Base-by-base conservation (phyloP, 2,329 filamentous ascomycete species). In the Xylaria sp. region DNA sequence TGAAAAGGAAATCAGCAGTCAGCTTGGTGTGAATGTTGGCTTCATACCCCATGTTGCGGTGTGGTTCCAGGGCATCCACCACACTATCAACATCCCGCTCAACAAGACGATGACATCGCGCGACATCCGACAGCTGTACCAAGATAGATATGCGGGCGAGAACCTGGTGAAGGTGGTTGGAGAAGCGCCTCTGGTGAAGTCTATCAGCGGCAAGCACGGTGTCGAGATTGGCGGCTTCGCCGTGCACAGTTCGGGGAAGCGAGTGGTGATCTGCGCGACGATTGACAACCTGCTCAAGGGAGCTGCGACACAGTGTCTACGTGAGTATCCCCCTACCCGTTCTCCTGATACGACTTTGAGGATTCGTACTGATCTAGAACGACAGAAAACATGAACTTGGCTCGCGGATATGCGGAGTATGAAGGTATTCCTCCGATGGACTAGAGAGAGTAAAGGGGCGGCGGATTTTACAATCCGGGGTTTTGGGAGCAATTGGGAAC, bases 271-370 rank as follows among this genome's bases (percentile, higher is more conserved):
- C 59, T 95, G 92, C 69, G 90, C 89, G 17, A 96, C 90, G 2
- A 96, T 97, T 67, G 92, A 97, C 74, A 96, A 97, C 74, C 76
- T 97, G 63, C 81, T 94, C 65, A 97, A 97, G 84, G 92, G 92
- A 56, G 92, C 92, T 49, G 90, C 90, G 6, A 96, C 92, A 9
- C 92, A 96, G 73, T 96, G 92, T 76, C 76, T 96, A 72, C 92
- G 88, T 91, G 82, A 82, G 88, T 87, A 46, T 51, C 29, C 29
- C 9, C 16, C 11, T 34, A 34, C 5, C 11, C 29, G 29, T 13
- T 11, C 8, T 34, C 8, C 29, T 34, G 9, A n/a, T n/a, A n/a
- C n/a, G n/a, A n/a, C n/a, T n/a, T 34, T 13, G 3, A 11, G 29
- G 11, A 7, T 34, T 34, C 11, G 16, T 34, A 13, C 29, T 34